Evolutionary conservation across 192 early-diverging fungal genomes (phyloP).

Genomic region (Diversispora eburnea): DNA sequence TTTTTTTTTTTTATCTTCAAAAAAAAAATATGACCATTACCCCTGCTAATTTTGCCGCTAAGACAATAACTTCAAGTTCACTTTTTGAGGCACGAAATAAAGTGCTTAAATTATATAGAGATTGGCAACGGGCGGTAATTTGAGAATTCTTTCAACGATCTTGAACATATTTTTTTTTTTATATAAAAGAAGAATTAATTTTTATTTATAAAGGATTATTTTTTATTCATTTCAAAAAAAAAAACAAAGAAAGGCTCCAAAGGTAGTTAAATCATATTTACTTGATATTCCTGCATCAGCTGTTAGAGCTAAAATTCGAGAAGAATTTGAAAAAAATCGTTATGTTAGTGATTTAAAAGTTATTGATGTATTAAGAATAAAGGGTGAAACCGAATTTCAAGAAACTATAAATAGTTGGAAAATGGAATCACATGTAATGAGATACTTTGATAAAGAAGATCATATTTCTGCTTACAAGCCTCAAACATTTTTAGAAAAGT

Average conservation of each 20-base stretch:
- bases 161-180: neutral
- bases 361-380: conserved; percentile 82
- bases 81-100: conserved; percentile 60
- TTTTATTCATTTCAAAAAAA: neutral
- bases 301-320: conserved; percentile 79
- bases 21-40: neutral
- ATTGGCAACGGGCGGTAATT: conserved; percentile 63
- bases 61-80: conserved; percentile 55
- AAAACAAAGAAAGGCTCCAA: conserved; percentile 49
- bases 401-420: conserved; percentile 95
- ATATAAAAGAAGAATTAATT: neutral
- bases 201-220: neutral
- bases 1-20: neutral
- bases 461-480: conserved; percentile 54
- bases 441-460: conserved; percentile 81
- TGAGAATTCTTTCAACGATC: neutral
- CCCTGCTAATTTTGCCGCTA: conserved; percentile 47
- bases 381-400: conserved; percentile 81
- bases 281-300: conserved; percentile 67
- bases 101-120: conserved; percentile 65
- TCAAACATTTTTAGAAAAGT: conserved; percentile 74
- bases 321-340: conserved; percentile 85
- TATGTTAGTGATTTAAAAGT: conserved; percentile 69
- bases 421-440: conserved; percentile 80
- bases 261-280: conserved; percentile 69